Evolutionary conservation across 768 basidiomycete species (phyloP), one percentile per base, ranked within the genome.

Genomic region (Leccinum variicolor): DNA sequence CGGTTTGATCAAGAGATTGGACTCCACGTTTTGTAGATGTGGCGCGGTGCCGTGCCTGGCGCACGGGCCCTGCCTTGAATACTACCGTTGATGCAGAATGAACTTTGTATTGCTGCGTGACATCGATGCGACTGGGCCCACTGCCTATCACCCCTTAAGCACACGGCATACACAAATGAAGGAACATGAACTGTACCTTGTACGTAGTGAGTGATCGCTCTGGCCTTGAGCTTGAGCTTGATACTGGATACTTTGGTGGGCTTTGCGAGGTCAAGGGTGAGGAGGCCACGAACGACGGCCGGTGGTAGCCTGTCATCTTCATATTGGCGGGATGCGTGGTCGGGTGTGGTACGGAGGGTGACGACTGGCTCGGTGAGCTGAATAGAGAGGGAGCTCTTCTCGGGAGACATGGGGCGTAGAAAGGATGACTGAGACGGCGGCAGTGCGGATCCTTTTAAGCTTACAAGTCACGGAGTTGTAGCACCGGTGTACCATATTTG

Each of bases 191-290:
- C 69, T 79, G 52, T 58, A 94, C 95, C 92, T 81, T 97, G 94
- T 3, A 89, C 86, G 88, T 93, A 97, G 36, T 84, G 81, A 4
- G 86, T 89, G 21, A 79, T 74, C 2, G 86, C 79, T 58, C 78
- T 87, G 3, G 90, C 94, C 45, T 84, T 77, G n/a, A 99, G 74
- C 69, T 86, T 84, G 41, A 97, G 77, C 54, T 87, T 86, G 57
- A 99, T 94, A 64, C 86, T 89, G 31, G 89, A 86, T 63, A 99
- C 86, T 69, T 86, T 86, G 54, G 85, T 94, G 0, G 94, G 85
- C 69, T 96, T 96, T 31, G 76, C 76, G 41, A 90, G 73, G 17
- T 75, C 77, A 55, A 91, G 75, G 2, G 82, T 84, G 55, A 90
- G 76, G 6, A 90, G 73, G 11, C 89, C 89, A 50, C 89, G 75